Percentiles rank a stretch among this genome's conserved stretches.
Evolutionary conservation across 164 flowering plant genomes (phyloP).

Genomic region (Chimonanthus salicifolius): DNA sequence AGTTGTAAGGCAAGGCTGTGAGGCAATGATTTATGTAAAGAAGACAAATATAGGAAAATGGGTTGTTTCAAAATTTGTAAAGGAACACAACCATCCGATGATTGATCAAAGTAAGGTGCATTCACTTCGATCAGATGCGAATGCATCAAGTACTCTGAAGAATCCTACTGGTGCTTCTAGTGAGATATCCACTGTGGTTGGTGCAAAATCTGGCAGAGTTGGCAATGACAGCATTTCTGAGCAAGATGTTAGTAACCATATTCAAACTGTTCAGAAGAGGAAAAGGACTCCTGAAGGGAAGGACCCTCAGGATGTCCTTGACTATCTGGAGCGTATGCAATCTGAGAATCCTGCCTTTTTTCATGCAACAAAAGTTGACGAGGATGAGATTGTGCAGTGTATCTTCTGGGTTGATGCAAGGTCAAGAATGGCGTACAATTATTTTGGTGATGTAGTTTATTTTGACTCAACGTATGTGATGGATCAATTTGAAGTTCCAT

Average conservation of each 20-base stretch:
- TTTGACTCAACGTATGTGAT: slow-evolving; percentile 5
- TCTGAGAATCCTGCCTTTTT: slow-evolving; percentile 17
- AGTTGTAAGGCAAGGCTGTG: slow-evolving; percentile 16
- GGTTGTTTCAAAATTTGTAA: slow-evolving; percentile 17
- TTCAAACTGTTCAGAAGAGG: slow-evolving; percentile 25
- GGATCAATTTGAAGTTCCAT: slow-evolving; percentile 9
- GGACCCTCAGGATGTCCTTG: slow-evolving; percentile 9
- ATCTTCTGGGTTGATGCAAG: slow-evolving; percentile 18
- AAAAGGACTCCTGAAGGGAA: slow-evolving; percentile 52
- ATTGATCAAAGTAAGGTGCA: slow-evolving; percentile 57
- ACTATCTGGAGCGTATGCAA: slow-evolving; percentile 15
- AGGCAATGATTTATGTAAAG: slow-evolving; percentile 20
- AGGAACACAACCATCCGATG: slow-evolving; percentile 19
- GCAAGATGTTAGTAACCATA: slow-evolving; percentile 18
- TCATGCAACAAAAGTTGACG: slow-evolving; percentile 15
- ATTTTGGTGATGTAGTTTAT: slow-evolving; percentile 19
- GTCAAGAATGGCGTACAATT: slow-evolving; percentile 17
- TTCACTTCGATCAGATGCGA: slow-evolving; percentile 22
- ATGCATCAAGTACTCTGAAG: background rate
- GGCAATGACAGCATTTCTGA: slow-evolving; percentile 26
- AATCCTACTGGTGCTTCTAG: background rate
- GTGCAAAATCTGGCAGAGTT: slow-evolving; percentile 42
- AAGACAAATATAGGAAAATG: slow-evolving; percentile 13
- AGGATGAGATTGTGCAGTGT: slow-evolving; percentile 6
- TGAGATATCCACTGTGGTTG: slow-evolving; percentile 49